Percentiles rank a stretch among this genome's conserved stretches.
phyloP scores from a whole-genome alignment of 2,329 filamentous ascomycete species.

The Diaporthe ilicicola region DNA sequence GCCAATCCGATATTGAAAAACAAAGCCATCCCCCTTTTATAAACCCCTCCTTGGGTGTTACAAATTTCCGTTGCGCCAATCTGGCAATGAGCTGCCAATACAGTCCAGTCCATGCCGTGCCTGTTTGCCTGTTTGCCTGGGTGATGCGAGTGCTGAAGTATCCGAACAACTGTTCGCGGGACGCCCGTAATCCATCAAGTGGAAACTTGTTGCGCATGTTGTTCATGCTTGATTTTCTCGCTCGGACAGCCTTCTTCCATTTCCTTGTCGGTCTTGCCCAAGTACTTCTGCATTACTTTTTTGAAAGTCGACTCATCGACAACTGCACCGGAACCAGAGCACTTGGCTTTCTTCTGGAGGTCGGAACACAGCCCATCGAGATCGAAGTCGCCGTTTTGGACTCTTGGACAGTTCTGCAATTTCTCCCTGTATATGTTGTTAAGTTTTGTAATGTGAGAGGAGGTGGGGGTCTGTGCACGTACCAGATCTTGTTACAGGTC shows the following conservation, averaged over 20 bases:
- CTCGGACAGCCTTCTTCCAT: slow-evolving; percentile 15
- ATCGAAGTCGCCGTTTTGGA: slow-evolving; percentile 90
- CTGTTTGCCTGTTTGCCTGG: not conserved
- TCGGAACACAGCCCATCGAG: slow-evolving; percentile 93
- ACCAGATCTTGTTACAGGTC: slow-evolving; percentile 94
- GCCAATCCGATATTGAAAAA: slow-evolving; percentile 15
- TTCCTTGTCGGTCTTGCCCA: slow-evolving; percentile 49
- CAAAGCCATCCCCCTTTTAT: slow-evolving; percentile 9
- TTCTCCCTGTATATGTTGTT: slow-evolving; percentile 76
- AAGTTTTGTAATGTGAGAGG: slow-evolving; percentile 41
- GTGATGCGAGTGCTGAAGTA: not conserved
- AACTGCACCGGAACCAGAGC: slow-evolving; percentile 88
- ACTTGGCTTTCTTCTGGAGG: slow-evolving; percentile 94
- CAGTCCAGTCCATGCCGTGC: slow-evolving; percentile 15
- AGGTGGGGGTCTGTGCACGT: slow-evolving; percentile 47
- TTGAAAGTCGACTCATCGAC: slow-evolving; percentile 92
- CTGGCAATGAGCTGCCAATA: slow-evolving; percentile 13
- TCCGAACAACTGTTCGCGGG: not conserved
- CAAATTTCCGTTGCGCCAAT: slow-evolving; percentile 30
- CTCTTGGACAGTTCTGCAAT: slow-evolving; percentile 84
- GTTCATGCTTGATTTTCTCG: not conserved
- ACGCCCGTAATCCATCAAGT: not conserved
- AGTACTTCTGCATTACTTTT: slow-evolving; percentile 73
- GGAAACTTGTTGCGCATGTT: not conserved
- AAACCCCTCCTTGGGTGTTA: slow-evolving; percentile 25